phyloP scores from a whole-genome alignment of 2,329 filamentous ascomycete genomes.

The Macrophomina tecta region DNA sequence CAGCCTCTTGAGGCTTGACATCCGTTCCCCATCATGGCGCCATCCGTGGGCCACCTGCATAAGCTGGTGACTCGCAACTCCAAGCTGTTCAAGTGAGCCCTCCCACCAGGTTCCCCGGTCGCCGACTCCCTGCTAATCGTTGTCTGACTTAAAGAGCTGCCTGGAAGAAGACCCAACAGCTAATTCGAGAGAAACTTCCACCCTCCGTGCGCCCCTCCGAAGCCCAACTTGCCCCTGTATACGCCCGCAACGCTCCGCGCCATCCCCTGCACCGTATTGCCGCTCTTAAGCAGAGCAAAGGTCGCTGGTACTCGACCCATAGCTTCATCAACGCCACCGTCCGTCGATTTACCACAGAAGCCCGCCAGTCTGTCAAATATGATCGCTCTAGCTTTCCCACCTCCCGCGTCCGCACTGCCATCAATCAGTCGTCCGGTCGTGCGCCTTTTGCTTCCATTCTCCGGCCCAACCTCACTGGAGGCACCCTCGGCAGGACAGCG shows the following conservation, averaged over 20 bases:
- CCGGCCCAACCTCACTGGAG: constrained; percentile 89
- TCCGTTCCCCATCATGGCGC: constrained; percentile 42
- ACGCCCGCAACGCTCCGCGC: constrained; percentile 61
- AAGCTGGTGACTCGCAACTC: constrained; percentile 49
- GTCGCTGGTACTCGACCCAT: constrained; percentile 67
- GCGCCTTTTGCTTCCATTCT: constrained; percentile 88
- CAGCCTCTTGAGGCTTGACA: constrained; percentile 18
- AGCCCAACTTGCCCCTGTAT: constrained; percentile 63
- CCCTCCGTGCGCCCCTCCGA: constrained; percentile 51
- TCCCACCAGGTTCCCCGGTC: neutral
- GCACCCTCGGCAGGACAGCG: constrained; percentile 80
- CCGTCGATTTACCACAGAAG: constrained; percentile 60
- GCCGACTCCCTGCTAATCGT: constrained; percentile 16
- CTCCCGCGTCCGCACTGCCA: constrained; percentile 61
- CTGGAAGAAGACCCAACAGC: constrained; percentile 54
- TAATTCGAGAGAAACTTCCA: constrained; percentile 53
- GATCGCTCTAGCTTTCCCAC: constrained; percentile 61
- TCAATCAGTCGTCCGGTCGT: constrained; percentile 71
- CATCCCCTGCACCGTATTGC: constrained; percentile 68
- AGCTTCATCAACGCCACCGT: constrained; percentile 51
- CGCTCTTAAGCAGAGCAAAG: constrained; percentile 67
- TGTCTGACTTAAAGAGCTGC: constrained; percentile 46
- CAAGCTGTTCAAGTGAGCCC: constrained; percentile 48
- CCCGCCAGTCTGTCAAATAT: constrained; percentile 49
- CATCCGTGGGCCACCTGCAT: constrained; percentile 46